Base-by-base conservation (phyloP, 768 basidiomycete species). In the Gloeostereum incarnatum region DNA sequence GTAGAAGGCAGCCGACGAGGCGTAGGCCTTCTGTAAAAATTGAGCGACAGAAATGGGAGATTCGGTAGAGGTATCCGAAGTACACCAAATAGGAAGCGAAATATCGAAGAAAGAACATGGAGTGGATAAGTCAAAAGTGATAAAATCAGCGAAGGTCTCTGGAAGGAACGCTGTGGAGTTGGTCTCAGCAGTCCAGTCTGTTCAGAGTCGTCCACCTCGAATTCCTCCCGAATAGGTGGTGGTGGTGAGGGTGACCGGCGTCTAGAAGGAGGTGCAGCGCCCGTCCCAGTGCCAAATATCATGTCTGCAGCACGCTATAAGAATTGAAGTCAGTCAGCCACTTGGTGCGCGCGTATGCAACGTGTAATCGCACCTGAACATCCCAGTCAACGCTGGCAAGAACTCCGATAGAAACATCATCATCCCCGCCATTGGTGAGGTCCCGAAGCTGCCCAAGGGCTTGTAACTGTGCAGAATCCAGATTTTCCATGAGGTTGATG, bases 41-140 rank as follows among this genome's bases (percentile, higher is more conserved):
- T 68, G 46, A 78, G 57, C 1, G 62, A 54, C 21, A 59, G 58
- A 52, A 80, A 72, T 36, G 66, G 60, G 24, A 76, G 56, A 0
- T 73, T 69, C 2, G 82, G 78, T 10, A 86, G 42, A 7, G 84
- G 81, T 9, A 87, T 69, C 17, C 78, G 78, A 9, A 90, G 65
- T 14, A 83, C 49, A 24, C 70, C 64, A 43, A 86, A 74, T 26
- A 88, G 49, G 54, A 81, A 80, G 26, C 78, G 73, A 32, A 83
- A 52, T n/a, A 84, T 50, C 18, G 62, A 65, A 13, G 74, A 66
- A 31, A 86, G 54, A 35, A 84, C 53, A 40, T 75, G 68, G 35
- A 86, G 54, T 0, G 86, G 81, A 27, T 78, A 60, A 6, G 75
- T 61, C 38, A 85, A 49, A 14, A 84, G 49, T 6, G 72, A 62